Base-by-base conservation (phyloP, 2,329 filamentous ascomycete genomes). In the Colletotrichum gloeosporioides region DNA sequence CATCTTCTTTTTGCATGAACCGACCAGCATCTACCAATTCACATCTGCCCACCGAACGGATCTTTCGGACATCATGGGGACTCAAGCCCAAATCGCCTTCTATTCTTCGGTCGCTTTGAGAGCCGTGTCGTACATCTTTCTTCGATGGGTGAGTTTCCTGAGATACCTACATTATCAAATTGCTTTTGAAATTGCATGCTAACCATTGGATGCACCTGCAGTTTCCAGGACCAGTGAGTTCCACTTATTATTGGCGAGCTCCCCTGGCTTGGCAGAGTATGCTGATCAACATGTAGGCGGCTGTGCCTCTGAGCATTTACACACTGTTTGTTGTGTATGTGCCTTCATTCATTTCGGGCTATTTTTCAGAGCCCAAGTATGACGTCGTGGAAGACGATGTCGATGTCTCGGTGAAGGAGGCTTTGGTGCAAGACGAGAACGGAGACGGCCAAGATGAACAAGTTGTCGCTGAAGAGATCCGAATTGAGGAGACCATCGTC, bases 271-370 rank as follows among this genome's bases (percentile, higher is more conserved):
- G 44, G 53, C 55, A 25, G 27, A 29, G 16, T 67, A 55, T 75
- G 67, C 55, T 74, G 55, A 70, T 76, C 18, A 69, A 25, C 25
- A 7, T 59, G 15, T 68, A 81, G 80, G 77, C 78, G 25, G 77
- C 76, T 10, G 69, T 81, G 16, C 78, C 78, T 16, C 36, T 77
- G 39, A 78, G 77, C 18, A 78, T 92, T 5, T 92, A 92, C 73
- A 89, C 93, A 0, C 85, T 94, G 3, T 92, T 94, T 76, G 92
- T 90, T 29, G 84, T 95, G 73, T 95, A 95, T 79, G 82, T 93
- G 0, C 89, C 93, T 0, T 88, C 92, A 1, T 95, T 94, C 83
- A 82, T 94, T 67, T 85, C 87, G 15, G 91, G 89, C 79, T 92
- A 91, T 81, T 83, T 90, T 31, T 87, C 88, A 18, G 90, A 91